phyloP scores from a whole-genome alignment of 192 early-diverging fungal genomes.

The Backusella circina region DNA sequence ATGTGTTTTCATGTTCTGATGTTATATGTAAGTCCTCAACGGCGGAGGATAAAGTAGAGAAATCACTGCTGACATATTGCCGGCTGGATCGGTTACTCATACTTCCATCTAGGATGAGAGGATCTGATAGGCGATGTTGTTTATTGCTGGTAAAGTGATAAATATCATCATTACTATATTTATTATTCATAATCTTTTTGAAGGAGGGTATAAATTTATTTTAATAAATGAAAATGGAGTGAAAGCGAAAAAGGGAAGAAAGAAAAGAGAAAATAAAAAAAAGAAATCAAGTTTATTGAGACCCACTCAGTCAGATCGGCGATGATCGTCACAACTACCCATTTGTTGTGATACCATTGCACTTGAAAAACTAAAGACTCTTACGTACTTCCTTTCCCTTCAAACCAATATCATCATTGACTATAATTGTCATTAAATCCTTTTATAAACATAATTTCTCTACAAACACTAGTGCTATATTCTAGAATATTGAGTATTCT shows the following conservation, averaged over 20 bases:
- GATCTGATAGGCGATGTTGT: neutral
- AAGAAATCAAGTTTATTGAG: neutral
- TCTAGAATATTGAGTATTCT: too few species aligned
- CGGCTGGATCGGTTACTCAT: neutral
- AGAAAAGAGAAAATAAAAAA: neutral
- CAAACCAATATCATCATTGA: neutral
- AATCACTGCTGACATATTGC: neutral
- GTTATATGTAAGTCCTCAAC: neutral
- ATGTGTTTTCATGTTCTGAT: neutral
- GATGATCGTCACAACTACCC: neutral
- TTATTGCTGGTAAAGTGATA: neutral
- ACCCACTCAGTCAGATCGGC: neutral
- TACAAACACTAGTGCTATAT: too few species aligned
- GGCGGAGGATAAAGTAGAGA: neutral
- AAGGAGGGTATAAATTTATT: neutral
- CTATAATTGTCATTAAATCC: too few species aligned
- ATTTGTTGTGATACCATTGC: neutral
- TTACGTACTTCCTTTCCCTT: neutral
- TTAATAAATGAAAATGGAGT: neutral
- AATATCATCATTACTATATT: neutral
- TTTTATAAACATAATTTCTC: too few species aligned
- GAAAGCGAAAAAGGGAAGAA: slow-evolving; percentile 3
- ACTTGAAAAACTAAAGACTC: neutral
- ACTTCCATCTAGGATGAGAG: neutral
- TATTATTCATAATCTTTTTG: neutral